phyloP scores from a whole-genome alignment of 495 filamentous ascomycete genomes.

The Penicillium silybi region DNA sequence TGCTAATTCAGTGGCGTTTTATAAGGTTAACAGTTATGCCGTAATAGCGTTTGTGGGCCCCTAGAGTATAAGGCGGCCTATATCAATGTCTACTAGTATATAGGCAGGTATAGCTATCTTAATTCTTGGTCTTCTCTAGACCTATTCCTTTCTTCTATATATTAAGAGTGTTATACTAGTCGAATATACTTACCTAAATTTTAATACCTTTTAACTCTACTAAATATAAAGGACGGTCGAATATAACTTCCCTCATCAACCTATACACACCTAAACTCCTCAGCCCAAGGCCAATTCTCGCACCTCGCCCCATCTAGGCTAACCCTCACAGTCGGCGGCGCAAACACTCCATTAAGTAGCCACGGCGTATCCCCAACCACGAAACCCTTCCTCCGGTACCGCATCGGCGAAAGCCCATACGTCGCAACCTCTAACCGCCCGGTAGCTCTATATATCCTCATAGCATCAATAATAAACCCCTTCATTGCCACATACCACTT shows the following conservation, averaged over 20 bases:
- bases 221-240: no score
- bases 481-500: neutral
- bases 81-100: no score
- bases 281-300: conserved; percentile 10
- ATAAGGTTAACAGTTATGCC: no score
- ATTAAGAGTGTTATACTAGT: neutral
- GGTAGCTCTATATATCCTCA: conserved; percentile 6
- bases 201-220: no score
- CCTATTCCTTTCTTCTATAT: neutral
- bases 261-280: neutral
- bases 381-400: conserved; percentile 3
- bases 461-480: conserved; percentile 3
- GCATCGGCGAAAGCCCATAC: conserved; percentile 7
- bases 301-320: conserved; percentile 2
- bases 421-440: conserved; percentile 8
- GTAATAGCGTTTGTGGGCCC: no score
- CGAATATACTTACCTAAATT: no score
- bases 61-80: no score
- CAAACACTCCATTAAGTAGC: conserved; percentile 12
- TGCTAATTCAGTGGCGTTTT: no score
- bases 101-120: neutral
- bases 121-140: neutral
- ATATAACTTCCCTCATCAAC: no score
- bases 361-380: conserved; percentile 4
- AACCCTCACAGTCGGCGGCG: conserved; percentile 1